Base-by-base conservation (phyloP, 2,329 filamentous ascomycete genomes). In the Thermothelomyces thermophilus region DNA sequence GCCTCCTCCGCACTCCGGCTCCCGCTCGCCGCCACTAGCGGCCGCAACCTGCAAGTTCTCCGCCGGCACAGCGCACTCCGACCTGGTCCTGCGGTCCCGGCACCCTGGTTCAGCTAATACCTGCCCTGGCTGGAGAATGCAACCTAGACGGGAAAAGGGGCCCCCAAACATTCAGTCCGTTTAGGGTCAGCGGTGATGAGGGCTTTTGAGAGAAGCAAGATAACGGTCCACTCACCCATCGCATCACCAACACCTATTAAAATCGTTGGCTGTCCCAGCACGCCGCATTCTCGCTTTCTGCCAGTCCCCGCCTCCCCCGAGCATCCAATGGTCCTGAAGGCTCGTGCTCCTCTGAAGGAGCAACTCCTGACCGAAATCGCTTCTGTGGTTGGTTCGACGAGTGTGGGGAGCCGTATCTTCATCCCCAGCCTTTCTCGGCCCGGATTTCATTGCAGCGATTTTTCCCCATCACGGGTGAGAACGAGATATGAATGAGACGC, bases 401-500 rank as follows among this genome's bases (percentile, higher is more conserved):
- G n/a, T n/a, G n/a, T n/a, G n/a, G n/a, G n/a, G n/a, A n/a, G n/a
- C n/a, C n/a, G n/a, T n/a, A n/a, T n/a, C n/a, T n/a, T n/a, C n/a
- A n/a, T n/a, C n/a, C n/a, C n/a, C n/a, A 35, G 14, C 24, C 6
- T 16, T 22, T 36, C 39, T 34, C 26, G 37, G 40, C 35, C n/a
- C 37, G 34, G 41, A 28, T 24, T 41, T 34, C 41, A 24, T 17
- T 22, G 40, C 40, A 22, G 26, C 35, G 24, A 20, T 22, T n/a
- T 34, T 42, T 35, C 24, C 17, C 33, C 40, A 3, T 6, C 30
- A 35, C 14, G n/a, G n/a, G 19, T 43, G 44, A 9, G 13, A 13
- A 16, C 43, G 50, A 50, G 60, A 34, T 46, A 65, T 64, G 64
- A 58, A 61, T 26, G 62, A 64, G 41, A 43, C 58, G 31, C 41